Evolutionary conservation across 805 yeast genomes (phyloP).

Genomic region (Debaryomyces maramus): DNA sequence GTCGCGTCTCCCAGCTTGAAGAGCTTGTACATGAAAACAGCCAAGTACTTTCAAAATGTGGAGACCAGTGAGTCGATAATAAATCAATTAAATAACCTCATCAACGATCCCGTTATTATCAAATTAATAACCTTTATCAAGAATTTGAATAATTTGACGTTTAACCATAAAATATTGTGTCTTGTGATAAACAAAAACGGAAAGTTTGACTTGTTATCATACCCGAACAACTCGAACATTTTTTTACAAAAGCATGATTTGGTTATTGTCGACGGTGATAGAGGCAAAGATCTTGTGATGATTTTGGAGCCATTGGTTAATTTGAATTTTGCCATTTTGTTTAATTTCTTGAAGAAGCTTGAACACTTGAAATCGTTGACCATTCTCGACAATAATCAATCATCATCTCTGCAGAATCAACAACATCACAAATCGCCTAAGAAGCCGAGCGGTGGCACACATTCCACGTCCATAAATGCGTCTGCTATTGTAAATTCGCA

Average conservation of each 20-base stretch:
- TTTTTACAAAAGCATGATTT: slow-evolving; percentile 59
- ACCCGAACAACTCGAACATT: slow-evolving; percentile 64
- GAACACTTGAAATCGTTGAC: slow-evolving; percentile 60
- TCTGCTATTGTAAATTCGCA: slow-evolving; percentile 37
- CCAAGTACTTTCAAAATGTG: slow-evolving; percentile 51
- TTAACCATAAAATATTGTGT: slow-evolving; percentile 41
- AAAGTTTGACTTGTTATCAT: slow-evolving; percentile 67
- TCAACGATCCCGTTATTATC: slow-evolving; percentile 26
- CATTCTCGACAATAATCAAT: slow-evolving; percentile 23
- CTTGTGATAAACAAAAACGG: slow-evolving; percentile 63
- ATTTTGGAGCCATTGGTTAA: slow-evolving; percentile 64
- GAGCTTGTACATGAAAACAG: slow-evolving; percentile 46
- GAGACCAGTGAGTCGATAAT: slow-evolving; percentile 27
- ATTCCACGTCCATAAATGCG: slow-evolving; percentile 39
- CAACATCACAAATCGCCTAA: slow-evolving; percentile 13
- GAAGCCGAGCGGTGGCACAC: slow-evolving; percentile 35
- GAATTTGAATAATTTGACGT: slow-evolving; percentile 41
- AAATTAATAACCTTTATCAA: slow-evolving; percentile 39
- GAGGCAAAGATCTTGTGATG: slow-evolving; percentile 79
- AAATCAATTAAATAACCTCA: slow-evolving; percentile 24
- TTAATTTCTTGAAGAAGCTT: slow-evolving; percentile 72
- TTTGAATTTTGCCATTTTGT: slow-evolving; percentile 64
- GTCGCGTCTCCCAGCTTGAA: slow-evolving; percentile 60
- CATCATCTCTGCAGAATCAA: slow-evolving; percentile 12
- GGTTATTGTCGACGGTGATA: slow-evolving; percentile 79